phyloP scores from a whole-genome alignment of 306 rosid species.

The Vigna reflexopilosa region DNA sequence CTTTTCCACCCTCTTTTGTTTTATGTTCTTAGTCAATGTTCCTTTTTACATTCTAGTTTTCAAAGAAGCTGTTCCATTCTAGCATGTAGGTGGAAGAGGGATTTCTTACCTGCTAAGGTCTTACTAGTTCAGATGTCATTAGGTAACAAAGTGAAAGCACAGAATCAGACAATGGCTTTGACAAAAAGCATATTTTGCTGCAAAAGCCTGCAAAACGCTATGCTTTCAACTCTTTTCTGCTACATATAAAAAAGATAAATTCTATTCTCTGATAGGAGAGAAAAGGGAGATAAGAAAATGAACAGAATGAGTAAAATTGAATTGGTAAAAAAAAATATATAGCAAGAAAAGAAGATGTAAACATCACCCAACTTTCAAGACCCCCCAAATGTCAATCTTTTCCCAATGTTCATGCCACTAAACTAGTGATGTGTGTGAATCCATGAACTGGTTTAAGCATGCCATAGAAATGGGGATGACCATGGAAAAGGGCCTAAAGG shows the following conservation, averaged over 20 bases:
- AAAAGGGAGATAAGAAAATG: not conserved
- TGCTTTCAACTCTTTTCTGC: conserved; percentile 15
- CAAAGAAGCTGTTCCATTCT: not conserved
- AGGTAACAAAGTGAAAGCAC: conserved; percentile 35
- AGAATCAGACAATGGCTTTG: conserved; percentile 31
- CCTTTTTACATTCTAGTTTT: not conserved
- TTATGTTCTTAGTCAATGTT: not conserved
- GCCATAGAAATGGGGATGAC: not conserved
- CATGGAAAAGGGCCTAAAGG: conserved; percentile 8
- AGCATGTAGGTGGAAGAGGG: conserved; percentile 12
- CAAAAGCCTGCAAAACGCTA: not conserved
- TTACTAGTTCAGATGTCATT: conserved; percentile 20
- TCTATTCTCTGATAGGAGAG: not conserved
- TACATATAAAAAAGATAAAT: conserved; percentile 13
- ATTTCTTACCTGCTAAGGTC: conserved; percentile 41
- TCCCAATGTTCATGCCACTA: conserved; percentile 9
- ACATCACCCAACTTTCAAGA: conserved; percentile 14
- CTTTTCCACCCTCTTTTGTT: not conserved
- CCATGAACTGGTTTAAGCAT: not conserved
- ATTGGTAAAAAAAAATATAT: not conserved
- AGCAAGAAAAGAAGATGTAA: not conserved
- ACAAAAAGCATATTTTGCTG: conserved; percentile 18
- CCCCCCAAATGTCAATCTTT: conserved; percentile 18
- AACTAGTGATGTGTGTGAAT: conserved; percentile 15
- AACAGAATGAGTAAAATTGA: not conserved